Evolutionary conservation across 2,329 filamentous ascomycete species (phyloP).

Genomic region (Alternaria sp.): DNA sequence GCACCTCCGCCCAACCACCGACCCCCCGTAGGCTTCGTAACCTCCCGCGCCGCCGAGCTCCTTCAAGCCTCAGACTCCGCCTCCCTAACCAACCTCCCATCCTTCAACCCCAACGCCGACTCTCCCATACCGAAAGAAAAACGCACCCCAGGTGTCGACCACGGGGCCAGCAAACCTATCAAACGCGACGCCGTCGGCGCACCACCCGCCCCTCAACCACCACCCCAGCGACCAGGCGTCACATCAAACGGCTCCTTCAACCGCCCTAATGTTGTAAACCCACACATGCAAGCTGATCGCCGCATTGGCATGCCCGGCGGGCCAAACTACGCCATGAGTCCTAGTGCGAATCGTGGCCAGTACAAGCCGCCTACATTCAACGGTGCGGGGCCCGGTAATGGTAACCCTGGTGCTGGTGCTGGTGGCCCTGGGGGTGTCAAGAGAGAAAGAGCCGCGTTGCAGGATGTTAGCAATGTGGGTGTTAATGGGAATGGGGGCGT

Average conservation of each 20-base stretch:
- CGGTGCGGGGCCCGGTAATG: constrained; percentile 7
- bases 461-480: constrained; percentile 56
- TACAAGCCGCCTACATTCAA: constrained; percentile 54
- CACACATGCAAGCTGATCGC: constrained; percentile 54
- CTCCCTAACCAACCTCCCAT: constrained; percentile 40
- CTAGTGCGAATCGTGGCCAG: constrained; percentile 50
- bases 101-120: constrained; percentile 58
- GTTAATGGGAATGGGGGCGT: constrained; percentile 26
- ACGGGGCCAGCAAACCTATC: constrained; percentile 76
- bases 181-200: constrained; percentile 54
- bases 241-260: constrained; percentile 20
- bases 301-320: constrained; percentile 58
- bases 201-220: constrained; percentile 20
- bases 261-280: constrained; percentile 55
- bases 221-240: constrained; percentile 16
- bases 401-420: background rate
- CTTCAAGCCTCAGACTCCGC: constrained; percentile 46
- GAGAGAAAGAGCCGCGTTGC: constrained; percentile 46
- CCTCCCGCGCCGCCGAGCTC: constrained; percentile 52
- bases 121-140: constrained; percentile 73
- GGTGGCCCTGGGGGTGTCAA: constrained; percentile 19
- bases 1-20: constrained; percentile 24
- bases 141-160: constrained; percentile 87
- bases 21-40: constrained; percentile 54
- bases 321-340: constrained; percentile 46